These are phyloP conservation scores for Macrolepiota dolichaula DNA, from an alignment of 768 basidiomycete genomes.

Conservation along the genomic window DNA sequence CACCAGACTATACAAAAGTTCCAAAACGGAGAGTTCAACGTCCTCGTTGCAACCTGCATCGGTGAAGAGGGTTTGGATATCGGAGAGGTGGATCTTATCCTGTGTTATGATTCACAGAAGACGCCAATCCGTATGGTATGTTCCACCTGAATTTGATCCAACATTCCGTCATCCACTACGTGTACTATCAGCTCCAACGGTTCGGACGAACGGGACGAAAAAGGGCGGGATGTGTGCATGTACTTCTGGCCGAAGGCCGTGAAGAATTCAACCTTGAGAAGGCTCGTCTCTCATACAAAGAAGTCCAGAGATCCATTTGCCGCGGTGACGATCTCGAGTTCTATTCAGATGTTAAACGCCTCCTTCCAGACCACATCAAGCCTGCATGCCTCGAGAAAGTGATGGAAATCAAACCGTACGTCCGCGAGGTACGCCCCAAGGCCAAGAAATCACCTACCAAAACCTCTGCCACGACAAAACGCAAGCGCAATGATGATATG, in stretches of 20 bases:
- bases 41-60: conserved; percentile 93
- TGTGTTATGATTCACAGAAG: conserved; percentile 97
- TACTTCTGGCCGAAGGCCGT: conserved; percentile 84
- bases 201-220: conserved; percentile 95
- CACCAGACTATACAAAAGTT: conserved; percentile 81
- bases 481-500: conserved; percentile 68
- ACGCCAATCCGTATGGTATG: conserved; percentile 94
- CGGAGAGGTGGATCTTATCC: conserved; percentile 92
- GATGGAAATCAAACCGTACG: conserved; percentile 79
- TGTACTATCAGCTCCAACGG: conserved; percentile 74
- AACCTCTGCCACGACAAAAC: conserved; percentile 40
- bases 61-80: conserved; percentile 99
- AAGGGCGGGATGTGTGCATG: conserved; percentile 84
- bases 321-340: conserved; percentile 86
- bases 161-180: conserved; percentile 6
- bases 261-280: conserved; percentile 91
- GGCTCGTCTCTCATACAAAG: conserved; percentile 80
- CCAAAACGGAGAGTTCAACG: conserved; percentile 83
- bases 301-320: conserved; percentile 85
- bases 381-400: conserved; percentile 76
- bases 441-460: conserved; percentile 18
- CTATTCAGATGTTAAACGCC: conserved; percentile 86
- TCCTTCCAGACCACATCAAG: conserved; percentile 75
- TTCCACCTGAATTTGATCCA: neutral
- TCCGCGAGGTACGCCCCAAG: conserved; percentile 44